Evolutionary conservation across 2,329 filamentous ascomycete genomes (phyloP), one percentile per base, ranked within the genome.

Genomic region (Periconia digitata): DNA sequence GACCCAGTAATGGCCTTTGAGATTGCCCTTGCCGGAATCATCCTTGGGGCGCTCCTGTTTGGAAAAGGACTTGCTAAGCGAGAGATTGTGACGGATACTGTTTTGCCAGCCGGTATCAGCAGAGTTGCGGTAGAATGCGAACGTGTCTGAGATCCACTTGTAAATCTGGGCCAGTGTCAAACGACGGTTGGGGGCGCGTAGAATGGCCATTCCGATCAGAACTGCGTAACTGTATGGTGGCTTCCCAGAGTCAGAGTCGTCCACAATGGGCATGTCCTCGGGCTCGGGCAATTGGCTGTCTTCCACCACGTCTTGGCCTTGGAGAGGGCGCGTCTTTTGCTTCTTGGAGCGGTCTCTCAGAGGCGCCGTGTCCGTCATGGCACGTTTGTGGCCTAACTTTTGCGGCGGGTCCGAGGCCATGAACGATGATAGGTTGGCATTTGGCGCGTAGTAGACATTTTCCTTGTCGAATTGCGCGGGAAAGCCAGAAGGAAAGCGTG

Each of bases 91-190:
- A 27, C 94, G 88, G 70, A 99, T 99, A 76, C 94, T 97, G 73
- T 99, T 99, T 73, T 97, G 92, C 94, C 94, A 99, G 54, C 94
- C 92, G 10, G 89, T 85, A 62, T 96, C 91, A 47, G 86, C 83
- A 37, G 85, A 82, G 59, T 83, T 86, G 76, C 68, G 68, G 55
- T 97, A 99, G 73, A 92, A 96, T 5, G 83, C 85, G 69, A 89
- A 97, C 16, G 87, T 92, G 69, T 95, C 90, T n/a, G 90, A 95
- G 62, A 99, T 97, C 92, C 94, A 99, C 69, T 95, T 96, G 80
- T 97, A 99, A 60, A 99, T 99, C 71, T 96, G 91, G 21, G 91
- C 85, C 16, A 99, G 80, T 1, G 94, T 97, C 53, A 97, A 79
- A 44, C 89, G 87, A 51, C 91, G 85, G 52, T 86, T 85, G 12